A percentile compares a stretch with the other conserved stretches of the same genome.
Conservation (phyloP, 208 protist species). For the Wallacemonas sp. region DNA sequence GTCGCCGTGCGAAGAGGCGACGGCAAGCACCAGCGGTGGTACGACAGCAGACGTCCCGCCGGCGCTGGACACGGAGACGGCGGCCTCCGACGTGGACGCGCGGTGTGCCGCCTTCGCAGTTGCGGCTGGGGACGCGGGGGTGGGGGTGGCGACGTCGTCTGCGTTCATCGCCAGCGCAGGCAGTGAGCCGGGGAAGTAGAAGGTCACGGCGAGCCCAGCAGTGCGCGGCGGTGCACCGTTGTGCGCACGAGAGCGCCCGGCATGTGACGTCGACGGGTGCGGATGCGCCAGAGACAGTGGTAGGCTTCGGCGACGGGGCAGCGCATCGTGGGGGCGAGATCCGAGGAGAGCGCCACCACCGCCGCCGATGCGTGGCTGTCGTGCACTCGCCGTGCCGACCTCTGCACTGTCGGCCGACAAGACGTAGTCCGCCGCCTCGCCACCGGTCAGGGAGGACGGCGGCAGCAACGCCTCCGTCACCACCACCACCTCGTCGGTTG, state of each 20-base stretch:
- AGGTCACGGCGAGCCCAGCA: background rate
- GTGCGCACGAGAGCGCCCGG: too few species aligned
- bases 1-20: background rate
- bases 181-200: slow-evolving; percentile 12
- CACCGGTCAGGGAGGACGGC: background rate
- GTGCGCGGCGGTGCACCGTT: too few species aligned
- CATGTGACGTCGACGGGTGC: too few species aligned
- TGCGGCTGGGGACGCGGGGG: background rate
- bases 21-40: background rate
- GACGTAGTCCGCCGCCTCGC: background rate
- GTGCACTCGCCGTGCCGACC: background rate
- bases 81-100: background rate
- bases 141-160: background rate
- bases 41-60: background rate
- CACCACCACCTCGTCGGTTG: background rate
- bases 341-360: background rate
- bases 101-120: background rate
- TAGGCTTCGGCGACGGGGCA: background rate
- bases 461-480: background rate
- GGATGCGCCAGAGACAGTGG: background rate
- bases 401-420: background rate
- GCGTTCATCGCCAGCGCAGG: background rate
- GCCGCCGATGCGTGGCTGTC: background rate
- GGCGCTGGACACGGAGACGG: background rate
- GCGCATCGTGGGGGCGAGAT: background rate